Evolutionary conservation across 2,329 filamentous ascomycete species (phyloP), one percentile per base, ranked within the genome.

Genomic region (Pyrenophora teres): DNA sequence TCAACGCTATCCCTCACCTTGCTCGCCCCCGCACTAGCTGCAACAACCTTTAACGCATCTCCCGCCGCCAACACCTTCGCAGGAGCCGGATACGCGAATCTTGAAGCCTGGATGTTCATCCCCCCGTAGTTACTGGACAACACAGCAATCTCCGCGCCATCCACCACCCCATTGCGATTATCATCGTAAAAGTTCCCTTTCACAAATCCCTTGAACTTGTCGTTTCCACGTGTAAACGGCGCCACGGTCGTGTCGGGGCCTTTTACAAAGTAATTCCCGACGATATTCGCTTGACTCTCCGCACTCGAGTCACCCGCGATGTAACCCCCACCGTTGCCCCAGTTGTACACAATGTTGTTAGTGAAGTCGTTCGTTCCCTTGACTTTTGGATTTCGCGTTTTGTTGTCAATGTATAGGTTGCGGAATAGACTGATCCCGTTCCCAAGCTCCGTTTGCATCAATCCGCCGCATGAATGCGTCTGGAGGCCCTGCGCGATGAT

Each of bases 261-360:
- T 2, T 77, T 77, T 52, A 84, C 80, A 67, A 83, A 84, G 65
- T 84, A 83, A 66, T 84, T 84, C 52, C 79, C 79, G 45, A 83
- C 72, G 48, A 84, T 79, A 54, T 84, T 81, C 4, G 75, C 80
- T 41, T 77, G 74, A 45, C 77, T 81, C 21, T 73, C 60, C 4
- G 76, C 80, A 0, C 62, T 69, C 30, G 77, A 80, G 53, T 81
- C 80, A 2, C 80, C 80, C 0, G 80, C 80, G 44, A 82, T 83
- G 46, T 83, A 84, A 3, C 77, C 81, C 4, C 80, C 81, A 0
- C 80, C 80, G 1, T 74, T 73, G 8, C 80, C 81, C 76, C 80
- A 84, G 62, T 84, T 84, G 60, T 83, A 84, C 2, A 84, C 61
- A 2, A 83, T 75, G 60, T 80, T 74, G 52, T 77, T 76, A 37